A percentile compares a stretch with the other conserved stretches of the same genome.
phyloP scores from a whole-genome alignment of 164 flowering plant species.

The Cinnamomum chago region DNA sequence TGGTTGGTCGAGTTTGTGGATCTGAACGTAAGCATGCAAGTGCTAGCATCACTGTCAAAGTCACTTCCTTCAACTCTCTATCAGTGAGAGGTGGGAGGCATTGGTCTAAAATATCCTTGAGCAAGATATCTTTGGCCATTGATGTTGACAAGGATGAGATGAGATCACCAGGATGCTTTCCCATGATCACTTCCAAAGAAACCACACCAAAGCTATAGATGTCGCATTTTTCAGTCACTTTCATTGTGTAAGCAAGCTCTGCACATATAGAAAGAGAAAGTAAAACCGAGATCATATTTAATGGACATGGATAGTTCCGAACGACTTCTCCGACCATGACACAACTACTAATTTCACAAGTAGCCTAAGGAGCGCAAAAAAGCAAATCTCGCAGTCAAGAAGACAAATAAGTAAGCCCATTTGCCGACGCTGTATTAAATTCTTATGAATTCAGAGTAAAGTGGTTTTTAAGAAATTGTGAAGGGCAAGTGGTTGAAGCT shows the following conservation, averaged over 20 bases:
- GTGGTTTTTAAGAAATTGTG: too few relatives aligned
- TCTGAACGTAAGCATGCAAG: neutral
- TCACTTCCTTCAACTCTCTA: neutral
- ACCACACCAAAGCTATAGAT: conserved; percentile 6
- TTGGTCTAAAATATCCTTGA: conserved; percentile 6
- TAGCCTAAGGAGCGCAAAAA: too few relatives aligned
- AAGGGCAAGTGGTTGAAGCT: too few relatives aligned
- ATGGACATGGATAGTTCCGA: neutral
- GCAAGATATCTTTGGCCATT: neutral
- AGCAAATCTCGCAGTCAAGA: too few relatives aligned
- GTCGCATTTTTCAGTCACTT: conserved; percentile 5
- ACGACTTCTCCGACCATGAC: too few relatives aligned
- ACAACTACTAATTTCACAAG: too few relatives aligned
- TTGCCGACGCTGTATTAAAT: too few relatives aligned
- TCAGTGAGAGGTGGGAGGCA: conserved; percentile 1
- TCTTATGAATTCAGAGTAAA: too few relatives aligned
- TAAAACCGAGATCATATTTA: neutral
- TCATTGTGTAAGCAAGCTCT: conserved; percentile 8
- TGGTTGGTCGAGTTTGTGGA: neutral
- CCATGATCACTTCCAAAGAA: neutral
- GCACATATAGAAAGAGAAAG: neutral
- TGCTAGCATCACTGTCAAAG: neutral
- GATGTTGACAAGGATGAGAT: neutral
- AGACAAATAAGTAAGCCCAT: too few relatives aligned
- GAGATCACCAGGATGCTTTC: conserved; percentile 14